Evolutionary conservation across 2,329 filamentous ascomycete species (phyloP), one percentile per base, ranked within the genome.

Genomic region (Nemania bipapillata): DNA sequence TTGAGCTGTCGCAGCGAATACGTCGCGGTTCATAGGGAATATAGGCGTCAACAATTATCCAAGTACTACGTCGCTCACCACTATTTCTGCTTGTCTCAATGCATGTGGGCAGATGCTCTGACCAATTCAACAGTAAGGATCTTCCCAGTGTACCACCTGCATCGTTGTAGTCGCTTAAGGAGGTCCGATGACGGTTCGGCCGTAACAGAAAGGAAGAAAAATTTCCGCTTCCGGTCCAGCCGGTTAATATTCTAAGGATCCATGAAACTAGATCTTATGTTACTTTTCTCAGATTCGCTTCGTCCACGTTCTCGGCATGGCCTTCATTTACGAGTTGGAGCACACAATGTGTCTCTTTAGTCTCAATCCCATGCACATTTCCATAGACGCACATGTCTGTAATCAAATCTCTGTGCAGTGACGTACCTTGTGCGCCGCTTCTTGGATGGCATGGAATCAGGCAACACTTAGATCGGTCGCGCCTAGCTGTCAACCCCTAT

Each of bases 341-440:
- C 0, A 89, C 80, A 52, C 84, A 77, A 73, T 87, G 20, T 1
- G 86, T 87, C 77, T 91, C 89, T 69, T 90, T 86, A 6, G 91
- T 84, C 76, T 92, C 89, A 12, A 87, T n/a, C n/a, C 86, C 60
- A 89, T 82, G 1, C 89, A 83, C 72, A 91, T 81, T 68, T 90
- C 83, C 50, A 90, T 87, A 73, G 91, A 89, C 0, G 88, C 88
- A 45, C 81, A 80, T 11, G 89, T 85, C 4, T 91, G 81, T 22
- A 7, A 15, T 7, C 12, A 20, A 45, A 45, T 8, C 40, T 45
- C n/a, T 17, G 40, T 45, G 40, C 17, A n/a, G 40, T n/a, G n/a
- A 45, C 40, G 7, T 45, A 45, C 20, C n/a, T 20, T 45, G 20
- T 20, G 20, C n/a, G 17, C 17, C 17, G 40, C 20, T n/a, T n/a